Evolutionary conservation across 2,329 filamentous ascomycete species (phyloP).

Genomic region (Alternaria triticina): DNA sequence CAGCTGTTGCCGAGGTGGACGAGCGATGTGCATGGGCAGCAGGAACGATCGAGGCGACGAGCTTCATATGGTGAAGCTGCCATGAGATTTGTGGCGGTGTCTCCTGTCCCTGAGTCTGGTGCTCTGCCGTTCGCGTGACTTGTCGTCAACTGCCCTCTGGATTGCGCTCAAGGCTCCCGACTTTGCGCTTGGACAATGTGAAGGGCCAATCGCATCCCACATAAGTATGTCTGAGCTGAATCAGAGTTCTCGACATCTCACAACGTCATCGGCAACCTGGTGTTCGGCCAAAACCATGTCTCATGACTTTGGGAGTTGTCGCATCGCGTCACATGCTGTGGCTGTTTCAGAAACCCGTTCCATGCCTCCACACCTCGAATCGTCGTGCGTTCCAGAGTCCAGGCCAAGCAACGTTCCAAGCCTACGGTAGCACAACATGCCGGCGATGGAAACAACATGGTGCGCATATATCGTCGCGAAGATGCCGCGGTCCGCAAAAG

Average conservation of each 20-base stretch:
- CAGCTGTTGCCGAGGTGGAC: background rate
- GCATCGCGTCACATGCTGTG: constrained; percentile 4
- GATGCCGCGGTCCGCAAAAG: background rate
- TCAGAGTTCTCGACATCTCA: background rate
- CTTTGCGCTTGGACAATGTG: background rate
- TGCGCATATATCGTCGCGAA: background rate
- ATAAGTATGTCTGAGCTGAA: background rate
- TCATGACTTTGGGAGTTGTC: background rate
- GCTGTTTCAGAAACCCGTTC: constrained; percentile 24
- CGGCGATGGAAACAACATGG: background rate
- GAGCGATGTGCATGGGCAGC: constrained; percentile 4
- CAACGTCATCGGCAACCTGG: background rate
- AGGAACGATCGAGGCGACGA: background rate
- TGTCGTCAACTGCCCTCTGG: background rate
- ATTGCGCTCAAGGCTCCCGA: background rate
- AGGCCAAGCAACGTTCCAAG: constrained; percentile 10
- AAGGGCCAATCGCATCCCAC: background rate
- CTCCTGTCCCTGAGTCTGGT: background rate
- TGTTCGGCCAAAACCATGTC: background rate
- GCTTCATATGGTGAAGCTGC: background rate
- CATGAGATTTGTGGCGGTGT: background rate
- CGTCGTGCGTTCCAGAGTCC: constrained; percentile 20
- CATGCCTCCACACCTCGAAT: constrained; percentile 11
- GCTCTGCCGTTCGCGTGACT: background rate
- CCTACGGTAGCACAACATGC: constrained; percentile 5